A percentile compares a stretch with the other conserved stretches of the same genome.
phyloP scores from a whole-genome alignment of 192 early-diverging fungal genomes.

The Coemansia guatemalensis region DNA sequence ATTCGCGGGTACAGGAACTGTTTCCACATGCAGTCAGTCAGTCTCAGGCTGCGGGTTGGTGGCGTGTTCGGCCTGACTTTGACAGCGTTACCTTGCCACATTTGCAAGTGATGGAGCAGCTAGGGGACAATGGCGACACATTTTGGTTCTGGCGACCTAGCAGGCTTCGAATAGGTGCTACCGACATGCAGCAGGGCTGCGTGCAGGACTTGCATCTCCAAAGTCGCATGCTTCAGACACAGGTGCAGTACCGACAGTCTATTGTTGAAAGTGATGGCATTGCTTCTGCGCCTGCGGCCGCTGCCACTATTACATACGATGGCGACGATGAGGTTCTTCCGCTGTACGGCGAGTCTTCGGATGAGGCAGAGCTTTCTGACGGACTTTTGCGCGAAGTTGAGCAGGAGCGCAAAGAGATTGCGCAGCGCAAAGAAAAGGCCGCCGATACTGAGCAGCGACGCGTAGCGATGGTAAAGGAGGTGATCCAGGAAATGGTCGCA shows the following conservation, averaged over 20 bases:
- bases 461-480: constrained; percentile 1
- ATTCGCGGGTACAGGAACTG: neutral
- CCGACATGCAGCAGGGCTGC: too few species aligned
- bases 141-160: too few species aligned
- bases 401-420: constrained; percentile 4
- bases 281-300: too few species aligned
- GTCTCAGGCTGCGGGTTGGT: too few species aligned
- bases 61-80: too few species aligned
- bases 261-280: neutral
- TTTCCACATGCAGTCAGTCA: neutral
- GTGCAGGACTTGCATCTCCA: too few species aligned
- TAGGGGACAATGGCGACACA: neutral
- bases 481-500: constrained; percentile 13
- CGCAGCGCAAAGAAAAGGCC: too few species aligned
- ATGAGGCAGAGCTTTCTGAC: too few species aligned
- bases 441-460: constrained; percentile 5
- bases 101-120: neutral
- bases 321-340: constrained; percentile 37
- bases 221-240: too few species aligned
- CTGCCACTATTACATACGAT: neutral
- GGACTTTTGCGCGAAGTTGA: constrained; percentile 23
- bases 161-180: too few species aligned
- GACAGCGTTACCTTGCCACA: neutral
- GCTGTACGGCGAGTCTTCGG: constrained; percentile 52
- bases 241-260: constrained; percentile 11